Base-by-base conservation (phyloP, 352 stramenopile genomes). In the Phytophthora meadii region DNA sequence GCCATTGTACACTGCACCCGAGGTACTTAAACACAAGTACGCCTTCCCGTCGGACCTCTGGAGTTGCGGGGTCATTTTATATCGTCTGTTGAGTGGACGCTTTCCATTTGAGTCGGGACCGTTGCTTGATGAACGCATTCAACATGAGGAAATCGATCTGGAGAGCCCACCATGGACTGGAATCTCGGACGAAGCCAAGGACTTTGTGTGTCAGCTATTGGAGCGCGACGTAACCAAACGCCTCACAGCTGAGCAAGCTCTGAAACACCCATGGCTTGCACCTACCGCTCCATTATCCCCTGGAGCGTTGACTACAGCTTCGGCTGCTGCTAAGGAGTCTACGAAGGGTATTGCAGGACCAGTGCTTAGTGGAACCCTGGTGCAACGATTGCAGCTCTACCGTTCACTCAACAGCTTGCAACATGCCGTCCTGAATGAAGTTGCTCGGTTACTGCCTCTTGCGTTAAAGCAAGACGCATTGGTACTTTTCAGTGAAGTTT, bases 1-100 rank as follows among this genome's bases (percentile, higher is more conserved):
- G 30, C 84, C 84, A 17, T 40, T 93, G 37, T 93, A 92, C 61
- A 93, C 84, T 17, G 84, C 84, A 17, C 84, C 84, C 0, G 84
- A 93, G 44, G 82, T 93, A 19, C 74, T 93, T 3, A 57, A 76
- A 9, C 72, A 67, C 37, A 72, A 84, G 24, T 91, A 93, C 61
- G 74, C 81, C 41, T 87, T 87, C 44, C 84, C 84, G 17, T 89
- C 82, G 11, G 84, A 93, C 51, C 68, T 93, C 53, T 93, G 84
- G 84, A 93, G 84, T 52, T 93, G 82, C 47, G 84, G 84, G 2
- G 77, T 93, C 44, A 90, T 93, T 55, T 74, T 93, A 15, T 90
- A 90, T 65, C 81, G 81, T 9, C 57, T 93, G 11, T 61, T 93
- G 14, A 76, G 79, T 28, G 84, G 84, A 0, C 62, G 71, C 3